Evolutionary conservation across 345 rosid genomes (phyloP).

Genomic region (Euclidium syriacum): DNA sequence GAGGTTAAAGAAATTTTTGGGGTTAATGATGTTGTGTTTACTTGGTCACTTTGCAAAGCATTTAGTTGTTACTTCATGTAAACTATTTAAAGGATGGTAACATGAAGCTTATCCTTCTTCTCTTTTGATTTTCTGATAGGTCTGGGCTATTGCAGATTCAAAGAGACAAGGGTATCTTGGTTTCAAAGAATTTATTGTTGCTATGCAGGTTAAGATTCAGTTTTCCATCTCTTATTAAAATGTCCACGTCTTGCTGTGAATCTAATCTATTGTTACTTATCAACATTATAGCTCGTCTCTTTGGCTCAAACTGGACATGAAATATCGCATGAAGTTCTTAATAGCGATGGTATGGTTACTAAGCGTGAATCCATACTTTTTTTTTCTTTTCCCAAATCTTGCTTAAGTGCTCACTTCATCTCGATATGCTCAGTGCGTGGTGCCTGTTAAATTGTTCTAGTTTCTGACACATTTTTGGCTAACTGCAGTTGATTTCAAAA

Average conservation of each 20-base stretch:
- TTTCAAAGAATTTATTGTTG: conserved; percentile 58
- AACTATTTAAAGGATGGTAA: background rate
- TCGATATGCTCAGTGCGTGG: background rate
- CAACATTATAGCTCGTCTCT: conserved; percentile 60
- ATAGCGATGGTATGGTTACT: conserved; percentile 34
- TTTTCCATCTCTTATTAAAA: background rate
- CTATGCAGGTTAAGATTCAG: conserved; percentile 56
- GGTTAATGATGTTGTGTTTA: background rate
- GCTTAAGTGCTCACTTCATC: background rate
- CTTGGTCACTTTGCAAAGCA: background rate
- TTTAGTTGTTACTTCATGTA: background rate
- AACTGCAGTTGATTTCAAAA: conserved; percentile 55
- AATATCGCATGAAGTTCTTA: conserved; percentile 49
- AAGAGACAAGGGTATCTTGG: conserved; percentile 85
- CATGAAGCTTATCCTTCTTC: background rate
- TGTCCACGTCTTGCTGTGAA: background rate
- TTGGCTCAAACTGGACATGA: conserved; percentile 62
- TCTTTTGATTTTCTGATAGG: conserved; percentile 32
- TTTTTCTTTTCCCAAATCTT: background rate
- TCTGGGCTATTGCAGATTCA: conserved; percentile 93
- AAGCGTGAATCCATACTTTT: background rate
- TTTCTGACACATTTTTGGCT: background rate
- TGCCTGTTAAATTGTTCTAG: background rate
- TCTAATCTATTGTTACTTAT: conserved; percentile 18
- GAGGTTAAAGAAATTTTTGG: background rate